Percentiles rank a stretch among this genome's conserved stretches.
Evolutionary conservation across 2,329 filamentous ascomycete species (phyloP).

Genomic region (Cytospora leucostoma): DNA sequence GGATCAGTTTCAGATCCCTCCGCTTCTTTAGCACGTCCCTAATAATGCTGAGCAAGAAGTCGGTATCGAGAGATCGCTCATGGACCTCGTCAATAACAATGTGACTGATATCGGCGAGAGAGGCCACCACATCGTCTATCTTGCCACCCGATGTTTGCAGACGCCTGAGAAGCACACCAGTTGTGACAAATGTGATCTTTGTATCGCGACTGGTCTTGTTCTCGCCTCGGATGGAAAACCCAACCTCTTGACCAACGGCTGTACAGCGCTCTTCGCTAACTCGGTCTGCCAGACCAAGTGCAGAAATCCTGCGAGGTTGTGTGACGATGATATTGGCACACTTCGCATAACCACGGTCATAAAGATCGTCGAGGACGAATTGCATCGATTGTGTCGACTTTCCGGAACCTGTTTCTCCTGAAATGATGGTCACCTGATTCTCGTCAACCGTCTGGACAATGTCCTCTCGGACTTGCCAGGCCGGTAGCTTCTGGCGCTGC

Average conservation of each 20-base stretch:
- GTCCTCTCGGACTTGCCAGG: constrained; percentile 78
- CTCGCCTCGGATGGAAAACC: constrained; percentile 89
- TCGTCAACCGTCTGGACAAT: constrained; percentile 75
- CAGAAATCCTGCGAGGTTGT: constrained; percentile 91
- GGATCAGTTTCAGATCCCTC: constrained; percentile 80
- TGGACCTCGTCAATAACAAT: constrained; percentile 97
- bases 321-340: constrained; percentile 92
- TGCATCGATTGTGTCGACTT: constrained; percentile 98
- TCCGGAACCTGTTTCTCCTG: constrained; percentile 93
- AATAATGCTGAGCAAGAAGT: constrained; percentile 87
- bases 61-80: constrained; percentile 90
- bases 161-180: constrained; percentile 84
- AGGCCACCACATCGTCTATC: constrained; percentile 76
- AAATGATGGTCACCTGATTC: constrained; percentile 92
- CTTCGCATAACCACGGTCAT: constrained; percentile 71
- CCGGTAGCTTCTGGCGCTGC: constrained; percentile 74
- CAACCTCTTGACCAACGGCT: constrained; percentile 81
- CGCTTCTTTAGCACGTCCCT: constrained; percentile 75
- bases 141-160: constrained; percentile 87
- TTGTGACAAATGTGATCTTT: constrained; percentile 93
- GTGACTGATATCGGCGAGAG: constrained; percentile 87
- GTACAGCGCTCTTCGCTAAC: constrained; percentile 90
- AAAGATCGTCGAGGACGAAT: constrained; percentile 90
- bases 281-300: constrained; percentile 88
- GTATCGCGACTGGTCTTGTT: constrained; percentile 73